phyloP scores from a whole-genome alignment of 805 yeast species.

The Candida ortonii region DNA sequence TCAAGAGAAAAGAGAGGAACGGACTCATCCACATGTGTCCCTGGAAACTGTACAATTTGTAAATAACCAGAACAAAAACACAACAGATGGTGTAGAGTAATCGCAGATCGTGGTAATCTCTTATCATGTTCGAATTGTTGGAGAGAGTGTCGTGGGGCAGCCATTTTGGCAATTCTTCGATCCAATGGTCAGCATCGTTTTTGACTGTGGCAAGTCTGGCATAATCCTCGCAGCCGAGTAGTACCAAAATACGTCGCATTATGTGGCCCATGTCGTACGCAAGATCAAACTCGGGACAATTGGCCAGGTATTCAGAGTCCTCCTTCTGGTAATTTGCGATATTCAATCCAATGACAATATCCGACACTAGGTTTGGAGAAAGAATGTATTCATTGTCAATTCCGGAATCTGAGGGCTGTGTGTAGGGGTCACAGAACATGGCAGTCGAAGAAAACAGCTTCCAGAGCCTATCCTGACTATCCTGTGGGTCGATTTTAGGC shows the following conservation, averaged over 20 bases:
- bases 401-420: constrained; percentile 67
- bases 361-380: constrained; percentile 55
- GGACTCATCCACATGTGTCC: constrained; percentile 55
- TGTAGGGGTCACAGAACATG: constrained; percentile 55
- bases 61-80: constrained; percentile 42
- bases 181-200: constrained; percentile 39
- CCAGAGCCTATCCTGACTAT: constrained; percentile 14
- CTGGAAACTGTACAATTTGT: constrained; percentile 38
- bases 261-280: constrained; percentile 34
- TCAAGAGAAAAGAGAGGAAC: constrained; percentile 53
- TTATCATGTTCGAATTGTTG: constrained; percentile 20
- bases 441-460: constrained; percentile 32
- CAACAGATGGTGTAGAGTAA: constrained; percentile 45
- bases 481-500: constrained; percentile 8
- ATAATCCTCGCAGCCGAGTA: constrained; percentile 44
- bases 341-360: constrained; percentile 45
- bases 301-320: constrained; percentile 29
- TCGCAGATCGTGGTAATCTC: constrained; percentile 38
- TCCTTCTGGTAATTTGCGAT: constrained; percentile 16
- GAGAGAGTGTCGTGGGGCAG: constrained; percentile 33
- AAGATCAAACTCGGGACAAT: constrained; percentile 36
- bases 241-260: constrained; percentile 34
- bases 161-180: constrained; percentile 33
- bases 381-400: constrained; percentile 42
- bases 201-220: constrained; percentile 37